Base-by-base conservation (phyloP, 2,329 filamentous ascomycete genomes). In the Phyllachora maydis region DNA sequence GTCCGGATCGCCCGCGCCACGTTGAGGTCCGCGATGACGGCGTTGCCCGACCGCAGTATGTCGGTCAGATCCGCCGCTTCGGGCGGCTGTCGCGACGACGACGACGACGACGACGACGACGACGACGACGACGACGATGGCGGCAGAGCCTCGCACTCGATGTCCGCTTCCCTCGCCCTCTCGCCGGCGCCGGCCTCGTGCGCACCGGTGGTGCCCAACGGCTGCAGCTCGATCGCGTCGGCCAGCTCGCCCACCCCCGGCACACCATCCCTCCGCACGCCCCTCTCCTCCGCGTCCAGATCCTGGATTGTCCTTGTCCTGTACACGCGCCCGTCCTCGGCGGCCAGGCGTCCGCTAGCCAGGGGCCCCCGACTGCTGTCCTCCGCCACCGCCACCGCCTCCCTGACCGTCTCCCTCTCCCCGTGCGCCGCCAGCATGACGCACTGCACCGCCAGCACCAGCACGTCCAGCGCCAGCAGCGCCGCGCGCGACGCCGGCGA, bases 341-440 rank as follows among this genome's bases (percentile, higher is more conserved):
- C 16, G 19, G n/a, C 25, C 18, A 3, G 27, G 26, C 21, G 19
- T n/a, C n/a, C n/a, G 24, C 25, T 33, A 21, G 4, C 23, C 23
- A 25, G 48, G 32, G 14, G 43, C 37, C 16, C 9, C 14, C 16
- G n/a, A 10, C 16, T 8, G 8, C 14, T 17, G 12, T 3, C 20
- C 24, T 23, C 7, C 45, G 42, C 23, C 48, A n/a, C n/a, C n/a
- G n/a, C 50, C 5, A 65, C 46, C 9, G 49, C 43, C 23, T 57
- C 53, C 16, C 59, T 52, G 12, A 73, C 44, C 27, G 53, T 55
- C 34, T 71, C 65, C 30, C 59, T 53, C 35, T 73, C 64, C 21
- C 60, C 52, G 35, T 68, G 65, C 8, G 73, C 57, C 3, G 65
- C 53, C 27, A 75, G 42, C 67, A 74, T 71, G 20, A 72, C 40